Percentiles rank a stretch among this genome's conserved stretches.
Evolutionary conservation across 176 grass and related monocot genomes (phyloP).

Genomic region (Oryza nivara): DNA sequence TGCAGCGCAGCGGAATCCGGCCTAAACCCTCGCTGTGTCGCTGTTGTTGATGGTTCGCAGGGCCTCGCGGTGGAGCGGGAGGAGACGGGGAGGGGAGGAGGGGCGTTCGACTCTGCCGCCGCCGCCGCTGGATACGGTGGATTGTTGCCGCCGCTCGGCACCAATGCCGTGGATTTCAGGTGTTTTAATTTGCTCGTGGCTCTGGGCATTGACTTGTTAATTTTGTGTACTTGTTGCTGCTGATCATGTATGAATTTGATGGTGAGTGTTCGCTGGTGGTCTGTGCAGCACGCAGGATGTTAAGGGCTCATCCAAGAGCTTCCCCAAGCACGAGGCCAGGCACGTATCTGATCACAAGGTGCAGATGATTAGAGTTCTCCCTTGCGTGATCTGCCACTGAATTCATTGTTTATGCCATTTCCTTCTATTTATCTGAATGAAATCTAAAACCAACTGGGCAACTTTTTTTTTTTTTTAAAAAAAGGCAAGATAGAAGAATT

Average conservation of each 20-base stretch:
- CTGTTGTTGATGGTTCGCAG: conserved; percentile 46
- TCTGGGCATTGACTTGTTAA: neutral
- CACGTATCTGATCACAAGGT: conserved; percentile 98
- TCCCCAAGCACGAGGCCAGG: conserved; percentile 77
- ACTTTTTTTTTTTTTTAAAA: neutral
- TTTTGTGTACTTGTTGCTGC: neutral
- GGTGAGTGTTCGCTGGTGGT: conserved; percentile 13
- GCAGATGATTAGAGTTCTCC: conserved; percentile 2
- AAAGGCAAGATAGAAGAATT: neutral
- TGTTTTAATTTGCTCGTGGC: conserved; percentile 6
- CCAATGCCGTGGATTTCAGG: conserved; percentile 76
- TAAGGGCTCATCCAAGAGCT: conserved; percentile 82
- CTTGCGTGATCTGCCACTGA: neutral
- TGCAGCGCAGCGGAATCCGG: neutral
- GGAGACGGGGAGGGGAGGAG: conserved; percentile 58
- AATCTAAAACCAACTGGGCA: neutral
- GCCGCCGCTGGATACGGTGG: conserved; percentile 33
- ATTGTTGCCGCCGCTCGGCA: conserved; percentile 24
- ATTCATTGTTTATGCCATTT: neutral
- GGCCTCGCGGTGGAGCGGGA: conserved; percentile 83
- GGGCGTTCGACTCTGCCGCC: conserved; percentile 47
- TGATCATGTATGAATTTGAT: neutral
- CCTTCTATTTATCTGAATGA: neutral
- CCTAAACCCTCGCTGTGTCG: conserved; percentile 24
- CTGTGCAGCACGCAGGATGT: conserved; percentile 60